These are phyloP conservation scores for Phytophthora hybrid DNA, from an alignment of 352 stramenopile genomes.

Conservation along the genomic window DNA sequence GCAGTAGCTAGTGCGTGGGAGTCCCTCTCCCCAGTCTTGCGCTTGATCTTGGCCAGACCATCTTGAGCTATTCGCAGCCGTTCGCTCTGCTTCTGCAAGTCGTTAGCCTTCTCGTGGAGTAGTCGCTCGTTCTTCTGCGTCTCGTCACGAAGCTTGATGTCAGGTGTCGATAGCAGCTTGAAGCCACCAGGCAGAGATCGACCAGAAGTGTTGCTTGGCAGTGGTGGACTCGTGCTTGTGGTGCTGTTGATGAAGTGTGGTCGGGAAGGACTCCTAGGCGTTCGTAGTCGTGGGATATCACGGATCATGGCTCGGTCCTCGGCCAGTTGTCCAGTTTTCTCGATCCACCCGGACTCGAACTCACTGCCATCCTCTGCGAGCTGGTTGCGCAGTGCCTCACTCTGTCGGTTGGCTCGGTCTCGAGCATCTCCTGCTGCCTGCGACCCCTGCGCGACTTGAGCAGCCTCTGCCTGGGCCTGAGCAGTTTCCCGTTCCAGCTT, in stretches of 20 bases:
- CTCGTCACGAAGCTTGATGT: conserved; percentile 79
- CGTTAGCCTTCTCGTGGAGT: conserved; percentile 79
- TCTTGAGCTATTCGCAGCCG: conserved; percentile 80
- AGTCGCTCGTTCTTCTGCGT: conserved; percentile 81
- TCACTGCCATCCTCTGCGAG: conserved; percentile 80
- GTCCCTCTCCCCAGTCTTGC: conserved; percentile 88
- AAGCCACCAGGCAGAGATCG: conserved; percentile 44
- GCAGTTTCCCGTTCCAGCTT: conserved; percentile 89
- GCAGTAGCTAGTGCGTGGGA: conserved; percentile 86
- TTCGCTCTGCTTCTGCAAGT: conserved; percentile 78
- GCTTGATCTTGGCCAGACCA: conserved; percentile 88
- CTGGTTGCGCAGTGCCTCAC: conserved; percentile 76
- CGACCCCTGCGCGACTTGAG: conserved; percentile 73
- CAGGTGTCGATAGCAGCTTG: conserved; percentile 68
- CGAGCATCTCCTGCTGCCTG: conserved; percentile 85
- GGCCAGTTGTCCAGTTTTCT: conserved; percentile 87
- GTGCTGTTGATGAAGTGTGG: conserved; percentile 43
- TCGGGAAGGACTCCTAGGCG: conserved; percentile 63
- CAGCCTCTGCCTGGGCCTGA: conserved; percentile 84
- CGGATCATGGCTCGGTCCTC: conserved; percentile 82
- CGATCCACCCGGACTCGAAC: conserved; percentile 89
- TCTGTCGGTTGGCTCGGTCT: conserved; percentile 87
- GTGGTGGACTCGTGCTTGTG: conserved; percentile 18
- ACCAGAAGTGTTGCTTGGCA: conserved; percentile 27
- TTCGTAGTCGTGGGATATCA: conserved; percentile 74